Conservation (phyloP, 345 rosid species). For the Citrus inodora region DNA sequence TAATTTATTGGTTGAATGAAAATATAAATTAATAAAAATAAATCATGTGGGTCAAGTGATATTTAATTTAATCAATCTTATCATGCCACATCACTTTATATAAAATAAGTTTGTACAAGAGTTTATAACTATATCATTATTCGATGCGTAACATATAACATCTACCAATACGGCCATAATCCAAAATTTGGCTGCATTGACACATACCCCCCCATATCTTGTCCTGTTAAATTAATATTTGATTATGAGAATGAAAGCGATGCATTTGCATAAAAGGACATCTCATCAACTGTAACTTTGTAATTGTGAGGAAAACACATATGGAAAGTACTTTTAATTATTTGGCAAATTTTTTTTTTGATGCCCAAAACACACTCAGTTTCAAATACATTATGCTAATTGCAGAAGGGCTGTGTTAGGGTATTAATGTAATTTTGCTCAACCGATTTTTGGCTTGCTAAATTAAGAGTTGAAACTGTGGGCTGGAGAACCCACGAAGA, state of each 20-base stretch:
- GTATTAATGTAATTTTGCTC: not conserved
- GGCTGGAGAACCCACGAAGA: not conserved
- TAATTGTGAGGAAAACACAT: not conserved
- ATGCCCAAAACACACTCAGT: too few species aligned
- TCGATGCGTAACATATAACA: not conserved
- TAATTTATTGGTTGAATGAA: too few species aligned
- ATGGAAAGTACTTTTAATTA: not conserved
- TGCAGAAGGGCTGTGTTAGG: not conserved
- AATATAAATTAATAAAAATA: too few species aligned
- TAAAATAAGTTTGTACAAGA: too few species aligned
- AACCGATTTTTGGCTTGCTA: not conserved
- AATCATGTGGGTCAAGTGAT: too few species aligned
- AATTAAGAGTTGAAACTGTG: too few species aligned
- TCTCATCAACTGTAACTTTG: not conserved
- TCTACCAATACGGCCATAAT: not conserved
- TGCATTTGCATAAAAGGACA: not conserved
- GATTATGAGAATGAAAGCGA: not conserved
- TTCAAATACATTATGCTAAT: too few species aligned
- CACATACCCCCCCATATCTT: not conserved
- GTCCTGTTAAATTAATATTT: not conserved
- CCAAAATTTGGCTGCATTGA: conserved; percentile 6
- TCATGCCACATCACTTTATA: too few species aligned
- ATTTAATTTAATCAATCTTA: too few species aligned
- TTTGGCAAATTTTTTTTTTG: not conserved
- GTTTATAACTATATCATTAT: too few species aligned